Evolutionary conservation across 1,284 basidiomycete species (phyloP), one percentile per base, ranked within the genome.

Genomic region (Caloboletus firmus): DNA sequence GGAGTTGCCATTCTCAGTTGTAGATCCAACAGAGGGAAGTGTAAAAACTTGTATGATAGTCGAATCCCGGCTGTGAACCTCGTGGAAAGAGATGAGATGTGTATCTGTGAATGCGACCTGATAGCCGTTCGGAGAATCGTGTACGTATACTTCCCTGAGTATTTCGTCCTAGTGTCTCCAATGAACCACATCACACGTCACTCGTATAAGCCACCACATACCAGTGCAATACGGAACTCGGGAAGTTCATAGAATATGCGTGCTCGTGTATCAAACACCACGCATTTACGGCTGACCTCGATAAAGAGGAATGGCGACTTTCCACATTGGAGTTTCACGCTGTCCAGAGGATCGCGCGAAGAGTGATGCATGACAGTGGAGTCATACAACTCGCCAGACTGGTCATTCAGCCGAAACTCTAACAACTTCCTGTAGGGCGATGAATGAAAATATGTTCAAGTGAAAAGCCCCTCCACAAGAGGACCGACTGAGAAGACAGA

Each of bases 211-310:
- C 9, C 18, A 30, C 4, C 17, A 31, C 51, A 7, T 55, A 55
- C 52, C 52, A 26, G 18, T 15, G 3, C 30, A 40, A 18, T 5
- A 8, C 4, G 20, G 32, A 22, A 39, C 6, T 17, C 4, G 10
- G 44, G 44, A 45, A 39, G 9, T 17, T 17, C 5, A 37, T 56
- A 39, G 1, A 55, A 54, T 9, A 11, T 2, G 9, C 24, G 42
- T 15, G 18, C 32, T 37, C 30, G 53, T 4, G 28, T 32, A 10
- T 53, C 52, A 20, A 53, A 34, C 22, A 53, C 24, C 5, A 22
- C 6, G 7, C 13, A 2, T 13, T 0, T 7, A 22, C 2, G 13
- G 20, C 0, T 9, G 12, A 3, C 20, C 20, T 6, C 6, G 10
- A 31, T 17, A 28, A 20, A 20, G 20, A 55, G 12, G 13, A 53